Base-by-base conservation (phyloP, 2,329 filamentous ascomycete genomes). In the Pyricularia sp. region DNA sequence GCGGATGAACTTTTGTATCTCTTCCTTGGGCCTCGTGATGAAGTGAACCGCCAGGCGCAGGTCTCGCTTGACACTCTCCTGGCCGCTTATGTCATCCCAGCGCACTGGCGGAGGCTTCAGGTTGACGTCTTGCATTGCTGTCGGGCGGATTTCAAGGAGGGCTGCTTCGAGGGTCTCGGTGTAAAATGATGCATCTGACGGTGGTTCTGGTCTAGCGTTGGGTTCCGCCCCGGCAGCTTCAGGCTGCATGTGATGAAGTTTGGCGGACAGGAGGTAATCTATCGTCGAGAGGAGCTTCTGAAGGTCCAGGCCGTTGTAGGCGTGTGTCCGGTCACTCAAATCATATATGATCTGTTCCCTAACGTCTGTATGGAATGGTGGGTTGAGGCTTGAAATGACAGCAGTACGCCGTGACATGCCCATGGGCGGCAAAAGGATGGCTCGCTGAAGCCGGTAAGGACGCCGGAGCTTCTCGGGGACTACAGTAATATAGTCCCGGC, bases 71-170 rank as follows among this genome's bases (percentile, higher is more conserved):
- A 97, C 88, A 59, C 86, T 83, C 64, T 90, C 86, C 71, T 97
- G 92, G 0, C 94, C 94, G 70, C 93, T 94, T 67, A 98, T 94
- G 74, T 97, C 92, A 66, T 85, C 83, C 93, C 93, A 98, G 77
- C 85, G 86, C 31, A 97, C 89, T 17, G 91, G 93, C 0, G 93
- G 94, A 10, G 92, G 94, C 75, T 96, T 92, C 65, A 97, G 84
- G 76, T 95, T 92, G 69, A 97, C 89, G 75, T 96, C 93, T 72
- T 92, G 89, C 87, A 98, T 94, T 3, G 93, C 92, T 0, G 91
- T 93, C 1, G 94, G 93, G 12, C 87, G 85, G n/a, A 93, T 88
- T 69, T 86, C 80, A 55, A 86, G 83, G 50, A 94, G 83, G 0
- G 93, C 92, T 58, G 82, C 77, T 42, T 88, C 83, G 67, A 93